A percentile compares a stretch with the other conserved stretches of the same genome.
These are phyloP conservation scores for Fusarium hainanense DNA, from an alignment of 2,329 filamentous ascomycete species.

Conservation along the genomic window DNA sequence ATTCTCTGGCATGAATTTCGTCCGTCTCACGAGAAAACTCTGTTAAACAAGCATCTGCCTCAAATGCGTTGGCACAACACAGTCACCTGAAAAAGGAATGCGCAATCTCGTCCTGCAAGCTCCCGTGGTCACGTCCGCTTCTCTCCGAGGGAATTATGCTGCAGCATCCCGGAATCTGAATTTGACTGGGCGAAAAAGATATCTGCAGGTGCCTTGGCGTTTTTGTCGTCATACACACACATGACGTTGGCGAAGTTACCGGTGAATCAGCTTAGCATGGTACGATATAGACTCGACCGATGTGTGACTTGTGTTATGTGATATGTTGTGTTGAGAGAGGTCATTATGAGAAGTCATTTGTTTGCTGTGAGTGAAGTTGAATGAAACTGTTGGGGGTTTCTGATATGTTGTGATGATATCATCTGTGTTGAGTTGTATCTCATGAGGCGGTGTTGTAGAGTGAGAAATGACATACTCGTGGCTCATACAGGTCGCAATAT, in stretches of 20 bases:
- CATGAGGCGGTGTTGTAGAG: not conserved
- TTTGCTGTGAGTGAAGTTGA: not conserved
- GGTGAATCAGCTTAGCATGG: conserved; percentile 8
- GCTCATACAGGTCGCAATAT: too few relatives aligned
- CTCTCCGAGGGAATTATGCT: conserved; percentile 23
- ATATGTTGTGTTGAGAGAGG: conserved; percentile 3
- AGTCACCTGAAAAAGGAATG: conserved; percentile 13
- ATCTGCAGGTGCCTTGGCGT: conserved; percentile 9
- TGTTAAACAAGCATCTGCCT: not conserved
- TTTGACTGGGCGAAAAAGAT: conserved; percentile 6
- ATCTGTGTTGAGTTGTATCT: not conserved
- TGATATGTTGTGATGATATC: not conserved
- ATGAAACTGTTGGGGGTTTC: not conserved
- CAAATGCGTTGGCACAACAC: conserved; percentile 17
- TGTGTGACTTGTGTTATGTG: conserved; percentile 5
- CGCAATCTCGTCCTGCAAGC: conserved; percentile 27
- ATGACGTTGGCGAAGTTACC: conserved; percentile 1
- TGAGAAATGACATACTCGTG: not conserved
- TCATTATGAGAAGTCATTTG: conserved; percentile 4
- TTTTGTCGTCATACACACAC: conserved; percentile 9
- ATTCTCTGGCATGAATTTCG: conserved; percentile 20
- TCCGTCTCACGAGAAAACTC: not conserved
- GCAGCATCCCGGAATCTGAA: not conserved
- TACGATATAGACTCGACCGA: conserved; percentile 19
- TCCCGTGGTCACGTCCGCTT: not conserved